Percentiles rank a stretch among this genome's conserved stretches.
Evolutionary conservation across 768 basidiomycete genomes (phyloP).

Genomic region (Hypholoma sublateritium): DNA sequence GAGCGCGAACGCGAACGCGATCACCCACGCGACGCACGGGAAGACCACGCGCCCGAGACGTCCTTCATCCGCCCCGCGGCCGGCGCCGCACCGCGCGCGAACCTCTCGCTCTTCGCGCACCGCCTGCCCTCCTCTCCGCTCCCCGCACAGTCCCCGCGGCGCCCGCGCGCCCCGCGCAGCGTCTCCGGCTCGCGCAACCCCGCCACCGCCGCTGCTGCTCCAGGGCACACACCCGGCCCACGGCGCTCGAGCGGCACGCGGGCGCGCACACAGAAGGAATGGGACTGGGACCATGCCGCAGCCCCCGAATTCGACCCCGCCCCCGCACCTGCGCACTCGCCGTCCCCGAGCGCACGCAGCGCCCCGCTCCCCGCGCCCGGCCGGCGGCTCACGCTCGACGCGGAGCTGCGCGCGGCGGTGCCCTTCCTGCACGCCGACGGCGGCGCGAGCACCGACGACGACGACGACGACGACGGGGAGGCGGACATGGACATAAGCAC

Average conservation of each 20-base stretch:
- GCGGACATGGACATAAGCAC: background rate
- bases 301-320: background rate
- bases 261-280: background rate
- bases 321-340: background rate
- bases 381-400: constrained; percentile 6
- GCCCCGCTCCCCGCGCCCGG: background rate
- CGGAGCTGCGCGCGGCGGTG: constrained; percentile 4
- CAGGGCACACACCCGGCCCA: background rate
- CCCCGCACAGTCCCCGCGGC: constrained; percentile 2
- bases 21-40: background rate
- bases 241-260: background rate
- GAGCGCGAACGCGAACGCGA: background rate
- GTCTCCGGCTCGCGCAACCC: background rate
- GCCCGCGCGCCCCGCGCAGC: background rate
- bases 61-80: background rate
- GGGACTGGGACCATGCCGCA: background rate
- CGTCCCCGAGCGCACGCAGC: background rate
- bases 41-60: background rate
- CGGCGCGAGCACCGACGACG: background rate
- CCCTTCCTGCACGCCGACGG: constrained; percentile 1
- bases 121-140: constrained; percentile 2
- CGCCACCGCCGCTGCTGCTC: background rate
- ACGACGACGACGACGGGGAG: background rate
- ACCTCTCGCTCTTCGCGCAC: background rate
- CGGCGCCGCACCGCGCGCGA: background rate